phyloP scores from a whole-genome alignment of 83 land plant species.

The Thuja plicata region DNA sequence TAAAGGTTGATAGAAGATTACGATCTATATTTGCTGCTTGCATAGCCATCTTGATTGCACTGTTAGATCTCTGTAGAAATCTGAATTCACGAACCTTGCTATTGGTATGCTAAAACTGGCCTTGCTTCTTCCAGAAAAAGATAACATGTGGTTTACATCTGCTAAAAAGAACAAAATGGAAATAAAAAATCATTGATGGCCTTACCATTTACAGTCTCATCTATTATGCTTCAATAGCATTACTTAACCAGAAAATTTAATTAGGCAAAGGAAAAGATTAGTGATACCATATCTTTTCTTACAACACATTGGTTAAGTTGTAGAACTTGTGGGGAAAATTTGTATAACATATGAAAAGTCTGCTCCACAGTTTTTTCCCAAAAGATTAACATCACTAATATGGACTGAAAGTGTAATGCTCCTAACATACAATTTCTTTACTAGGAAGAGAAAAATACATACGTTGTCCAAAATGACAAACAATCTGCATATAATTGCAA shows the following conservation, averaged over 20 bases:
- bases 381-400: too few relatives aligned
- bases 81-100: not conserved
- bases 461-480: not conserved
- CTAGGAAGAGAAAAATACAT: not conserved
- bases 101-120: not conserved
- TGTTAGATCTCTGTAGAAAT: not conserved
- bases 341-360: too few relatives aligned
- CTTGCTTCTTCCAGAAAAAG: not conserved
- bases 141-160: not conserved
- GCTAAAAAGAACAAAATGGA: not conserved
- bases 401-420: not conserved
- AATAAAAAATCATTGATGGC: not conserved
- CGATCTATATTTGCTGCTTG: not conserved
- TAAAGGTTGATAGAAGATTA: not conserved
- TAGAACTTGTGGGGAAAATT: too few relatives aligned
- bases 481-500: not conserved
- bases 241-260: not conserved
- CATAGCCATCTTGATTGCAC: not conserved
- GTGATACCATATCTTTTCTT: not conserved
- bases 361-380: too few relatives aligned
- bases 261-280: not conserved
- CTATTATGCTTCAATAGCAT: not conserved
- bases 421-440: not conserved
- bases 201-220: not conserved
- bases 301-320: not conserved